Base-by-base conservation (phyloP, 164 flowering plant species). In the Stephania cephalantha region DNA sequence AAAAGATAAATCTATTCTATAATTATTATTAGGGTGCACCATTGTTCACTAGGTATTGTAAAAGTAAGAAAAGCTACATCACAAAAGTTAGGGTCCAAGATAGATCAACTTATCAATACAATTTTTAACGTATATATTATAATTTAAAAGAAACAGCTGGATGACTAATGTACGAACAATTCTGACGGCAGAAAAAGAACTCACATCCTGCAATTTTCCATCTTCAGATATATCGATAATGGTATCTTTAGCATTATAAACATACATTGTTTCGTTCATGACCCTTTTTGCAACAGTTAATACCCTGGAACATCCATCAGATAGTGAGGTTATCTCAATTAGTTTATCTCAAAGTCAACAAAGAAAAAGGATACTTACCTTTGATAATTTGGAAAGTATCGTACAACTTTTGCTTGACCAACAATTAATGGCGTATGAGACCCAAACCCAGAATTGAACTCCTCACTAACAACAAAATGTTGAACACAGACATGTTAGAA, bases 381-480 rank as follows among this genome's bases (percentile, higher is more conserved):
- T 71, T 83, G 86, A 82, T 75, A 89, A 77, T 92, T 87, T 45
- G 95, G 89, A 76, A 78, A 95, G 81, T 93, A 95, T 46, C 98
- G 95, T 58, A 87, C 89, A 76, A 92, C 95, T 85, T 89, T 93
- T 18, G 94, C 93, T 89, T 95, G 99, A 74, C 99, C 99, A 73
- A 88, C 87, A 79, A 90, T 70, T 80, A 93, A 80, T 73, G 99
- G 97, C 22, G 99, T 95, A 69, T 90, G 93, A 73, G 99, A 91
- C 71, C 99, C 98, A 88, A 93, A 95, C 76, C 98, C 98, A 87
- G 95, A 73, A 84, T 87, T 88, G 78, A 90, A 93, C 78, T 93
- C 97, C 82, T 93, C 97, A 85, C 99, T 95, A 85, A 50, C 4
- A 75, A 80, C 71, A 71, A 68, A 70, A 83, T 50, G 78, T 20